Evolutionary conservation across 2,329 filamentous ascomycete genomes (phyloP), one percentile per base, ranked within the genome.

Genomic region (Epichloe scottii): DNA sequence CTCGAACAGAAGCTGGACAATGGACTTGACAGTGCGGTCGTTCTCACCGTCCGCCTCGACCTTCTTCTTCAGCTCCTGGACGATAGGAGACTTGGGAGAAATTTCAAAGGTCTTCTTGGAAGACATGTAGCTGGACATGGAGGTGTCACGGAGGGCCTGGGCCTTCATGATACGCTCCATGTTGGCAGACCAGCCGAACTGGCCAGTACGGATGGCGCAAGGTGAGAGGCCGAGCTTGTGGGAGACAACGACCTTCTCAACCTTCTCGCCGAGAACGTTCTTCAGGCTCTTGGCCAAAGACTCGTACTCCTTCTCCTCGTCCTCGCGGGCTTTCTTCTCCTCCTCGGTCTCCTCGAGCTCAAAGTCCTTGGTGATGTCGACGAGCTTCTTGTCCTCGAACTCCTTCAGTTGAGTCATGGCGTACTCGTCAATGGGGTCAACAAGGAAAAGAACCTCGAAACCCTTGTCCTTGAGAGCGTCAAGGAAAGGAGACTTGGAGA

Each of bases 131-230:
- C 89, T 95, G 75, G 82, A 89, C 93, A 98, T 98, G 66, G 90
- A 96, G 62, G 93, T 98, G 78, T 98, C 93, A 77, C 93, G 93
- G 66, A 98, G 91, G 67, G 93, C 93, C 81, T 98, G 93, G 30
- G 93, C 93, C 86, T 98, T 98, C 93, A 98, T 98, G 84, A 98
- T 98, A 80, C 93, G 93, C 83, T 98, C 93, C 93, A 98, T 98
- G 84, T 98, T 98, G 70, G 93, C 93, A 53, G 91, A 97, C 93
- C 93, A 98, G 75, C 93, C 93, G 73, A 98, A 98, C 77, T 97
- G 93, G 67, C 93, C 93, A 62, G 93, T 98, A 73, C 93, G 91
- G 81, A 98, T 97, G 70, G 93, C 93, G 75, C 93, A 97, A 67
- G 93, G 93, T 59, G 93, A 82, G 68, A 86, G 87, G 63, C 87